Percentiles rank a stretch among this genome's conserved stretches.
Conservation (phyloP, 2,329 filamentous ascomycete genomes). For the Ceratocystis colombiana region DNA sequence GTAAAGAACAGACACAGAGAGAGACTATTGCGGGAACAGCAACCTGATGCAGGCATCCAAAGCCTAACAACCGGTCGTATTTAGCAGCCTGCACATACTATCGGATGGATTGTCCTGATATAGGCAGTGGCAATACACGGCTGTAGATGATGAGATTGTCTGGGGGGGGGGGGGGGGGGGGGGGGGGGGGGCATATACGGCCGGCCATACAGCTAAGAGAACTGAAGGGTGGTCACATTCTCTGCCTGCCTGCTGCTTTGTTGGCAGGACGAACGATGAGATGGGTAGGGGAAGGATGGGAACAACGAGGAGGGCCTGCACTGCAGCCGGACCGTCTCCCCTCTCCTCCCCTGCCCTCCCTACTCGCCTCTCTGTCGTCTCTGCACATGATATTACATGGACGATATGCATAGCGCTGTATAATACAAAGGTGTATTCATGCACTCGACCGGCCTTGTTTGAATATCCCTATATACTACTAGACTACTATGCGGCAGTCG, state of each 20-base stretch:
- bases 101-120: neutral
- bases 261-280: no score
- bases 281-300: no score
- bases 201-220: neutral
- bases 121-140: neutral
- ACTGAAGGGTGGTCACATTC: neutral
- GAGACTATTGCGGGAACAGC: neutral
- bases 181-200: no score
- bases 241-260: neutral
- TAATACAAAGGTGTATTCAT: neutral
- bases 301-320: no score
- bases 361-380: neutral
- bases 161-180: neutral
- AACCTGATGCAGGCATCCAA: neutral
- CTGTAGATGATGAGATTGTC: neutral
- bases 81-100: neutral
- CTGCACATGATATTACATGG: neutral
- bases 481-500: neutral
- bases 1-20: neutral
- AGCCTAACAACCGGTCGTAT: neutral
- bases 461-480: neutral
- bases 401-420: neutral
- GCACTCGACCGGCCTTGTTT: neutral
- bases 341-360: no score
- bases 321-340: no score